Evolutionary conservation across 192 early-diverging fungal genomes (phyloP), one percentile per base, ranked within the genome.

Genomic region (Allomyces arbusculus): DNA sequence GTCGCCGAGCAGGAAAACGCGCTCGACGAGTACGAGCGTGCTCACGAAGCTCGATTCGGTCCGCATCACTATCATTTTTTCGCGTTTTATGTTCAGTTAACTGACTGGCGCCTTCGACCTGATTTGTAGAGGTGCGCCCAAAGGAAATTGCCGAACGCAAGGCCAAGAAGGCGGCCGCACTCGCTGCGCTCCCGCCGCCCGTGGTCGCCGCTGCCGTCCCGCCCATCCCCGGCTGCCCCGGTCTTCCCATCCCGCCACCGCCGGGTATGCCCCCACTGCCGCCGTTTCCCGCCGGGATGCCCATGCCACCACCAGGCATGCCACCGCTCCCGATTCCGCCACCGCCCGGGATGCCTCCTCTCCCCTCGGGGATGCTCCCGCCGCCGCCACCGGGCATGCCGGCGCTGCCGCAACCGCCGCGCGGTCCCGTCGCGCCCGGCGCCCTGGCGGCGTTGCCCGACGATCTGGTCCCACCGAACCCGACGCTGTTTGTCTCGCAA

Each of bases 401-500:
- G 25, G 50, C 43, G 10, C n/a, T 43, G 61, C 63, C 20, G 5
- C 45, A 63, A 9, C 12, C 62, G 40, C 58, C 23, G 6, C n/a
- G 44, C 22, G 44, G 20, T 11, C 33, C 50, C 16, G 50, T 64
- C 9, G 44, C 26, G 62, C 40, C 25, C 24, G 24, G 43, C 6
- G 23, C 40, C 9, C 50, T 68, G 63, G 62, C 67, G n/a, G 28
- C 65, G 19, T 55, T 84, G 44, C 79, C 87, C 16, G 86, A 89
- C 26, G 89, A 91, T 64, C 81, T 80, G 25, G 77, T 89, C 23
- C 86, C 91, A 44, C 87, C 94, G 33, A 99, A 99, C 82, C 86
- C 80, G 66, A 95, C 94, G 73, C 78, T 99, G 62, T 97, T 97
- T 76, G 73, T 99, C 63, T 89, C 97, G 73, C 86, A 89, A 62